Percentiles rank a stretch among this genome's conserved stretches.
Conservation (phyloP, 768 basidiomycete species). For the Leccinum fibrillosum region DNA sequence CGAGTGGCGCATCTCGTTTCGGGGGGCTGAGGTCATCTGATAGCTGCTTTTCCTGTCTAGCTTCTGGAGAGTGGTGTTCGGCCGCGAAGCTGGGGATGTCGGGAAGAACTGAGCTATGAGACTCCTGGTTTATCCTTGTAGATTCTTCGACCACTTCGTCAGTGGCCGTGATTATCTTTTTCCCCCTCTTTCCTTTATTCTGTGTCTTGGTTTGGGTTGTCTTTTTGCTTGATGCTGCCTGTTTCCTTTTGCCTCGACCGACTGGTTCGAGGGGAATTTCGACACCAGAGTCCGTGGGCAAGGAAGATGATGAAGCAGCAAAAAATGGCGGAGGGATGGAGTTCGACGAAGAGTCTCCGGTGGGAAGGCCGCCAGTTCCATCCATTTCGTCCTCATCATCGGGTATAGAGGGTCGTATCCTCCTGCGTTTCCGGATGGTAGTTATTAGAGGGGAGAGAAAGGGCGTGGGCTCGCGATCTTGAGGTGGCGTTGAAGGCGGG, state of each 20-base stretch:
- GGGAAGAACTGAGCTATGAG: background rate
- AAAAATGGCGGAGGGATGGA: slow-evolving; percentile 45
- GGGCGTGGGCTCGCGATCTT: slow-evolving; percentile 23
- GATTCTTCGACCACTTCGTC: slow-evolving; percentile 9
- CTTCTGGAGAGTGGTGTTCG: background rate
- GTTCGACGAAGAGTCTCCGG: background rate
- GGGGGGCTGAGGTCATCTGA: slow-evolving; percentile 1
- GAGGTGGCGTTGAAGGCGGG: slow-evolving; percentile 22
- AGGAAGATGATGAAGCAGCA: slow-evolving; percentile 41
- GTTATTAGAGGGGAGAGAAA: slow-evolving; percentile 22
- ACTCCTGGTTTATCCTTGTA: slow-evolving; percentile 1
- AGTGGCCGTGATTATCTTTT: slow-evolving; percentile 10
- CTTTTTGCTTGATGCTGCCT: slow-evolving; percentile 14
- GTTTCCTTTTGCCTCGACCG: slow-evolving; percentile 14
- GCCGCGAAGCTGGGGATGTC: background rate
- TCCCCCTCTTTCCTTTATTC: slow-evolving; percentile 27
- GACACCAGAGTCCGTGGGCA: slow-evolving; percentile 26
- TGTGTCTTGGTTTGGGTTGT: slow-evolving; percentile 20
- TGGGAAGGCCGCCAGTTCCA: background rate
- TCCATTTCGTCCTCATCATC: slow-evolving; percentile 17
- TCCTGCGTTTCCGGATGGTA: slow-evolving; percentile 26
- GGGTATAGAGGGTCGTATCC: slow-evolving; percentile 6
- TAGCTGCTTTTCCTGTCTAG: slow-evolving; percentile 13
- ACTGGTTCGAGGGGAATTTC: slow-evolving; percentile 17
- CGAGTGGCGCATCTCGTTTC: slow-evolving; percentile 1